phyloP scores from a whole-genome alignment of 176 grass and related monocot genomes.

The Poa pratensis region DNA sequence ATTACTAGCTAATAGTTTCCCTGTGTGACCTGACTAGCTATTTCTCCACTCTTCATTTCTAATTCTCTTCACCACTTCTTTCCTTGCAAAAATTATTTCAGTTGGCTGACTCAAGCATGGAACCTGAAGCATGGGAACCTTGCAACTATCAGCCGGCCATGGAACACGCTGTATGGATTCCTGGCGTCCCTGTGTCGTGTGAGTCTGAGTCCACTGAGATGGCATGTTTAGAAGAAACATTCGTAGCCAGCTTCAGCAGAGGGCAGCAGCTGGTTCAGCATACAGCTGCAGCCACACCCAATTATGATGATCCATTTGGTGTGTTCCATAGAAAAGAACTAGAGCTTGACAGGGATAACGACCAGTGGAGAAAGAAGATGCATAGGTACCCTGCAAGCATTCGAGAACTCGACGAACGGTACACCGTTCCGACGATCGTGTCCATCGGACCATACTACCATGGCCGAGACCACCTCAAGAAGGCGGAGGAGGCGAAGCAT shows the following conservation, averaged over 20 bases:
- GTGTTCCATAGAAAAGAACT: not conserved
- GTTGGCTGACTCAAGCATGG: not conserved
- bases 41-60: not conserved
- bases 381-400: not conserved
- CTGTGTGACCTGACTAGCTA: not conserved
- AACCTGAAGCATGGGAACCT: not conserved
- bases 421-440: not conserved
- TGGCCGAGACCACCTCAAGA: not conserved
- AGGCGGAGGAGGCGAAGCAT: not conserved
- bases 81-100: conserved; percentile 1
- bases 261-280: not conserved
- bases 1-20: not conserved
- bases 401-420: not conserved
- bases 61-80: not conserved
- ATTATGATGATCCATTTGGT: not conserved
- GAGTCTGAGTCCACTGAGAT: not conserved
- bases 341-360: not conserved
- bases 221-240: not conserved
- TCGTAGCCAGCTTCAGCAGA: not conserved
- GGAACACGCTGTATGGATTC: not conserved
- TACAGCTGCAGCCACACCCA: not conserved
- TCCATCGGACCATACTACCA: conserved; percentile 4
- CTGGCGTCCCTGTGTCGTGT: not conserved
- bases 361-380: not conserved
- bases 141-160: not conserved